Evolutionary conservation across 768 basidiomycete genomes (phyloP), one percentile per base, ranked within the genome.

Genomic region (Xanthoconium purpureum): DNA sequence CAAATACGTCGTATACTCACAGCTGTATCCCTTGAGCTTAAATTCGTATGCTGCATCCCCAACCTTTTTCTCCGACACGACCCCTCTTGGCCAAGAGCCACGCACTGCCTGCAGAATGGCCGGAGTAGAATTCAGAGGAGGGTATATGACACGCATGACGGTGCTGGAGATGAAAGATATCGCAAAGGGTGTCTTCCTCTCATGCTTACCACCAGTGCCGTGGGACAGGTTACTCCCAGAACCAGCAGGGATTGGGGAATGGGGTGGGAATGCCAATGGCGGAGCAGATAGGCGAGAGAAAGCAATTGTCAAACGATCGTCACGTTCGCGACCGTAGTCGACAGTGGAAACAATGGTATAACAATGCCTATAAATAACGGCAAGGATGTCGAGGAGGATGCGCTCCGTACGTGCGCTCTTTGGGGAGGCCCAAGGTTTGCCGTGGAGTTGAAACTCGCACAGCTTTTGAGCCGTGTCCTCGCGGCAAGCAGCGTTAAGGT

Each of bases 31-130:
- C 63, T 88, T 89, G 50, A 91, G 75, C 70, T 88, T 90, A 73
- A 91, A 91, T 68, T 91, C 89, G 66, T 82, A 91, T 8, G 84
- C 81, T 54, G 81, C 81, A 29, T 86, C 82, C 5, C 81, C 85
- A 2, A 89, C 77, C 63, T 87, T 90, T 75, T 84, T 88, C 70
- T 91, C 89, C 1, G 84, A 83, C 9, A 87, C 82, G 11, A 91
- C 87, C 17, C 89, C 89, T 61, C 88, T 79, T 17, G 89, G 89
- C 89, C 89, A 91, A 35, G 89, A 81, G 20, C 78, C 80, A 54
- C 89, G 80, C 18, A 91, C 87, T 17, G 88, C 86, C 65, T 88
- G 85, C n/a, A 91, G 75, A 53, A 91, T 89, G 52, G 89, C 89
- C 11, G 89, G 89, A 8, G 89, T 91, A 35, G 84, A 79, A 59